Evolutionary conservation across 139 green algal species (phyloP).

Genomic region (Volvox africanus): DNA sequence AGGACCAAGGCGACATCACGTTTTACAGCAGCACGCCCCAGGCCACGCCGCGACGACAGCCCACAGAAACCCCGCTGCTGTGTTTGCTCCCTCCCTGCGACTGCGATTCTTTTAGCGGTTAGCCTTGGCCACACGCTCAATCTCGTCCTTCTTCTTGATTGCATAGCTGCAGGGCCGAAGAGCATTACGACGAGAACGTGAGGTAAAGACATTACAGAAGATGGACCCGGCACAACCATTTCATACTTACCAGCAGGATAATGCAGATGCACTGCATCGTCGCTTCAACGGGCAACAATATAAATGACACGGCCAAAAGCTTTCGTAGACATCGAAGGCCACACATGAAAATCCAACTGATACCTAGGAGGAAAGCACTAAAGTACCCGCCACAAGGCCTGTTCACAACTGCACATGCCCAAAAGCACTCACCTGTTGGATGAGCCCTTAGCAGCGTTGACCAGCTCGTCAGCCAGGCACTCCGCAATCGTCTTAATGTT

Average conservation of each 20-base stretch:
- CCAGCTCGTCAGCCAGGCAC: slow-evolving; percentile 99
- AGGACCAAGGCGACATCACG: not conserved
- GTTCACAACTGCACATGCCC: too few species aligned
- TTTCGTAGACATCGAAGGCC: too few species aligned
- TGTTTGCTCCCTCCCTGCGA: slow-evolving; percentile 29
- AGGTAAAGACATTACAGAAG: too few species aligned
- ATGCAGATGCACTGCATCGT: too few species aligned
- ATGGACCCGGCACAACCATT: too few species aligned
- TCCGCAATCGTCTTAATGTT: slow-evolving; percentile 99
- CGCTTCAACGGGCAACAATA: too few species aligned
- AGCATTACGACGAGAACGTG: too few species aligned
- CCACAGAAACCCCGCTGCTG: not conserved
- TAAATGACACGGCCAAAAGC: too few species aligned
- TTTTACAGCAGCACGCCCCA: slow-evolving; percentile 31
- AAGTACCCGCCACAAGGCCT: too few species aligned
- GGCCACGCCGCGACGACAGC: not conserved
- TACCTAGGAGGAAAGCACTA: too few species aligned
- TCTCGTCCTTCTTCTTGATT: slow-evolving; percentile 99
- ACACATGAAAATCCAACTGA: too few species aligned
- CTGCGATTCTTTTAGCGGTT: slow-evolving; percentile 90
- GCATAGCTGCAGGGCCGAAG: slow-evolving; percentile 85
- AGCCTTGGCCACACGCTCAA: slow-evolving; percentile 99
- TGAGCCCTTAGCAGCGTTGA: slow-evolving; percentile 99
- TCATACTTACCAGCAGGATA: too few species aligned
- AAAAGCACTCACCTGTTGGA: slow-evolving; percentile 87